Percentiles rank a stretch among this genome's conserved stretches.
Evolutionary conservation across 441 rosid genomes (phyloP).

Genomic region (Euphorbia corollata): DNA sequence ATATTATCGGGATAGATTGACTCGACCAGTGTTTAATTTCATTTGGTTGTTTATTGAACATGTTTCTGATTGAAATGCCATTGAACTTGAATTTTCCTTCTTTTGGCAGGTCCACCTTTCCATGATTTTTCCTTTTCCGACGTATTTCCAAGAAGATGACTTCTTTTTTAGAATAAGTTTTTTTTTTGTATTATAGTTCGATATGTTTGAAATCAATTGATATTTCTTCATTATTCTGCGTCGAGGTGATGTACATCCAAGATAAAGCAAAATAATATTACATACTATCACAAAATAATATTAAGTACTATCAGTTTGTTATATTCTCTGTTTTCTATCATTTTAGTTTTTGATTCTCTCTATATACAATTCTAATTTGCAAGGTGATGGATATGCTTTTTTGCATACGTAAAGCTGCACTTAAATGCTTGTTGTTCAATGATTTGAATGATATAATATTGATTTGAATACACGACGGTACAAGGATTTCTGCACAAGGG

Average conservation of each 20-base stretch:
- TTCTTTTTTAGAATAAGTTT: neutral
- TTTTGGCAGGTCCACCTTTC: constrained; percentile 78
- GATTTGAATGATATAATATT: too few relatives aligned
- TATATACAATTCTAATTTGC: too few relatives aligned
- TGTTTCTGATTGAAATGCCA: neutral
- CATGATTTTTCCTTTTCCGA: constrained; percentile 79
- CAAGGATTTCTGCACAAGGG: too few relatives aligned
- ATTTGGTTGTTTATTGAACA: neutral
- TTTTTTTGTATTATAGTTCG: too few relatives aligned
- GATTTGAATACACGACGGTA: too few relatives aligned
- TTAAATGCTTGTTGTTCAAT: too few relatives aligned
- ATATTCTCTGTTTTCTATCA: too few relatives aligned
- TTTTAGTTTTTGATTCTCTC: too few relatives aligned
- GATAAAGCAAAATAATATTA: neutral
- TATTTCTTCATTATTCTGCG: neutral
- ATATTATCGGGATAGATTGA: neutral
- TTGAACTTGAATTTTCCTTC: neutral
- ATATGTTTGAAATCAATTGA: neutral
- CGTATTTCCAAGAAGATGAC: constrained; percentile 44
- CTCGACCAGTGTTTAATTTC: neutral
- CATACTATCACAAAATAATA: neutral
- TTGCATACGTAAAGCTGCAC: too few relatives aligned
- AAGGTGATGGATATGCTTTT: too few relatives aligned
- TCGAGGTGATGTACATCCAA: neutral
- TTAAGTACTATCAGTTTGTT: too few relatives aligned